Evolutionary conservation across 2,329 filamentous ascomycete species (phyloP).

Genomic region (Neofusicoccum laricinum): DNA sequence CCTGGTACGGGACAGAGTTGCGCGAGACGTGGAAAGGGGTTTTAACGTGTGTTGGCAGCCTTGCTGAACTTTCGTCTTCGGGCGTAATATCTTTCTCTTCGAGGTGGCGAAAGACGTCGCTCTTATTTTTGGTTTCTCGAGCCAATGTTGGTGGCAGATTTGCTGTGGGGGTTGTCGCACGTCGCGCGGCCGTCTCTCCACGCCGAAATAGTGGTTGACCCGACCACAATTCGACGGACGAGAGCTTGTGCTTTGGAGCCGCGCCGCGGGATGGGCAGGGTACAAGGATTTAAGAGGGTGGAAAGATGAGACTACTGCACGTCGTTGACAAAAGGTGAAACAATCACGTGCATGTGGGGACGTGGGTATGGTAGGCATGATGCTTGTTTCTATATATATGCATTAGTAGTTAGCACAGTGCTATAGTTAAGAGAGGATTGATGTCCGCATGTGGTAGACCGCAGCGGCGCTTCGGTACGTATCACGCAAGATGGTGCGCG

Average conservation of each 20-base stretch:
- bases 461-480: background rate
- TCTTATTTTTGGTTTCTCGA: too few species aligned
- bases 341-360: background rate
- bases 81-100: too few species aligned
- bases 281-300: background rate
- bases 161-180: too few species aligned
- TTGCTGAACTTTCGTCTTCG: too few species aligned
- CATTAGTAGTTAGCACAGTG: background rate
- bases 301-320: background rate
- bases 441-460: background rate
- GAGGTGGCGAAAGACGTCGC: too few species aligned
- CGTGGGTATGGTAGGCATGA: background rate
- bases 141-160: too few species aligned
- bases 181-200: too few species aligned
- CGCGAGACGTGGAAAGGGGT: too few species aligned
- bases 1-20: too few species aligned
- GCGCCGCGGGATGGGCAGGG: background rate
- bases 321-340: background rate
- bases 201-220: too few species aligned
- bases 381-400: constrained; percentile 6
- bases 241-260: background rate
- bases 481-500: background rate
- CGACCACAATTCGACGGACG: background rate
- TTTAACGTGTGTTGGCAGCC: too few species aligned
- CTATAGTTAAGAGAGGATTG: too few species aligned